These are phyloP conservation scores for Speleostelium caveatum DNA, from an alignment of 78 protist genomes.

Conservation along the genomic window DNA sequence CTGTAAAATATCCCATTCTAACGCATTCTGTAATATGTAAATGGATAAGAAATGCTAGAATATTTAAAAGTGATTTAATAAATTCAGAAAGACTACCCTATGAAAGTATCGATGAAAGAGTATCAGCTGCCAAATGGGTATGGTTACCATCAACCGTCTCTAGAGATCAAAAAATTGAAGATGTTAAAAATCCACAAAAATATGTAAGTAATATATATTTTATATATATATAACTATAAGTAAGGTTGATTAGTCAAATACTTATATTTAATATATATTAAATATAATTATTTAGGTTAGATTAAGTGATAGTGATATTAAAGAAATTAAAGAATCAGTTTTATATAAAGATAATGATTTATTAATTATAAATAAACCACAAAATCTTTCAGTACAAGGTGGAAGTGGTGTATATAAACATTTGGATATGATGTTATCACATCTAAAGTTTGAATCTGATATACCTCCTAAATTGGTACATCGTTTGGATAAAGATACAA, in stretches of 20 bases:
- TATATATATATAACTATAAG: too few species aligned
- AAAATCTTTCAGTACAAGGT: constrained; percentile 80
- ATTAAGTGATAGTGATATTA: constrained; percentile 30
- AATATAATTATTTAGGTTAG: too few species aligned
- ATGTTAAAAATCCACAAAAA: constrained; percentile 30
- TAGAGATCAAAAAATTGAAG: constrained; percentile 34
- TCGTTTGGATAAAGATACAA: constrained; percentile 63
- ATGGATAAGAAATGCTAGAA: neutral
- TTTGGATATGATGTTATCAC: constrained; percentile 71
- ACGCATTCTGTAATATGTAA: constrained; percentile 25
- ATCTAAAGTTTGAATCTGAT: constrained; percentile 39
- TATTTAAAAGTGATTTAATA: neutral
- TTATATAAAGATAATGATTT: constrained; percentile 50
- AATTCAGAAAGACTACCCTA: neutral
- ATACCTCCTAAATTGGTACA: constrained; percentile 41
- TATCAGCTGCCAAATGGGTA: constrained; percentile 27
- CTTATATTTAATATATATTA: too few species aligned
- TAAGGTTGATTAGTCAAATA: too few species aligned
- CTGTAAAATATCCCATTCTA: neutral
- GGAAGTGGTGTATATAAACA: constrained; percentile 71
- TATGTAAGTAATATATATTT: too few species aligned
- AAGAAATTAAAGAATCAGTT: constrained; percentile 20
- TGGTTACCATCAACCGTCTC: constrained; percentile 7
- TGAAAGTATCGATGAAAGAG: neutral
- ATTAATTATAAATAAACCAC: constrained; percentile 70